Base-by-base conservation (phyloP, 1,139 yeast genomes). In the Lipomyces yarrowii region DNA sequence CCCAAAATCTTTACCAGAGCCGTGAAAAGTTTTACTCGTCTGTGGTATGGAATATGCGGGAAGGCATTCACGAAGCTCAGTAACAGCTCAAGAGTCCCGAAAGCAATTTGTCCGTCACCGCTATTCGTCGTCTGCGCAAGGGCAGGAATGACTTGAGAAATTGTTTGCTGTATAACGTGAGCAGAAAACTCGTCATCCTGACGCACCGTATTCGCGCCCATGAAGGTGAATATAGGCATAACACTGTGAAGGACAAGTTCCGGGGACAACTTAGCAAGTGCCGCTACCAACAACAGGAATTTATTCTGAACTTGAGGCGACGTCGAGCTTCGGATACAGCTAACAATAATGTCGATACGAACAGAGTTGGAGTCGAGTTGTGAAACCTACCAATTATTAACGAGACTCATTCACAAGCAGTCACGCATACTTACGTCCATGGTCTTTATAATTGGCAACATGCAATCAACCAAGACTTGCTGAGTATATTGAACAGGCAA, bases 221-320 rank as follows among this genome's bases (percentile, higher is more conserved):
- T 94, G 74, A 94, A 96, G 0, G 99, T 96, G 81, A 94, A 94
- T 64, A 94, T 93, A 23, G 99, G 99, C 99, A 94, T 94, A 15
- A 96, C 97, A 2, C 98, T 90, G 79, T 96, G 98, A 70, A 96
- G 82, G 52, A 94, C 92, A 54, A 90, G 86, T 75, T 94, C 98
- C 8, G 99, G 97, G 21, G 94, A 91, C 65, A 93, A 80, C 0
- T 92, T 82, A 0, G 98, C 98, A 72, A 94, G 81, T 63, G 92
- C 89, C 2, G 98, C 91, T 72, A 94, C 87, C 23, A 94, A 93
- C 70, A 94, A 80, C 68, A 94, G 81, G 63, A 94, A 81, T 72
- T 93, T 86, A 78, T 94, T 94, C 78, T 94, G 99, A 42, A 93
- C 96, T 77, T 94, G 98, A 10, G 98, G 98, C 54, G 97, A 90